A percentile compares a stretch with the other conserved stretches of the same genome.
phyloP scores from a whole-genome alignment of 176 grass and related monocot species.

The Rhynchospora pubera region DNA sequence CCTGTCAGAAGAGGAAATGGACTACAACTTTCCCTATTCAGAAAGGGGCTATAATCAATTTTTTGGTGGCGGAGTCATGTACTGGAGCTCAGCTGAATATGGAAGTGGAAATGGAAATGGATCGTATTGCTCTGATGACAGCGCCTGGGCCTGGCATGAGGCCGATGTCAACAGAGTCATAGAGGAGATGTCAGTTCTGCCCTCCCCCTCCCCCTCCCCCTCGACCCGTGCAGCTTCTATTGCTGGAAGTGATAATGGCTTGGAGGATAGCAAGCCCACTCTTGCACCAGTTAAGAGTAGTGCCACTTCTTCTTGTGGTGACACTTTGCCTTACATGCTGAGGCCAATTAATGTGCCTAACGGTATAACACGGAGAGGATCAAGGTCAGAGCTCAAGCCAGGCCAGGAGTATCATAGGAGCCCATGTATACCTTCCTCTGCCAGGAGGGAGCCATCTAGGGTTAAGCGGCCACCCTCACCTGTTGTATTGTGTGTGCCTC shows the following conservation, averaged over 20 bases:
- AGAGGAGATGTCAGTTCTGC: constrained; percentile 62
- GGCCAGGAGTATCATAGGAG: constrained; percentile 68
- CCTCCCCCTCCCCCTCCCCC: constrained; percentile 26
- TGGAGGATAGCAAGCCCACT: neutral
- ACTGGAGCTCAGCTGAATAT: constrained; percentile 93
- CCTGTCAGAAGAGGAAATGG: constrained; percentile 89
- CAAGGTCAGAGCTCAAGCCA: constrained; percentile 75
- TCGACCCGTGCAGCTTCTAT: constrained; percentile 26
- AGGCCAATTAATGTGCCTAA: constrained; percentile 78
- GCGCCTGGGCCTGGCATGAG: constrained; percentile 96
- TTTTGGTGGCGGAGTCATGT: constrained; percentile 98
- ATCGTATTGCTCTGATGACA: constrained; percentile 73
- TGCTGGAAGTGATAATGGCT: constrained; percentile 39
- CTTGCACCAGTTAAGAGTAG: neutral
- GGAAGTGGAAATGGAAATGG: constrained; percentile 39
- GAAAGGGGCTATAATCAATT: constrained; percentile 87
- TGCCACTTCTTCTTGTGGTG: constrained; percentile 42
- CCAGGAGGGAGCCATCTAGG: constrained; percentile 62
- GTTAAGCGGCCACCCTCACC: constrained; percentile 85
- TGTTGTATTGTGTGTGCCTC: constrained; percentile 87
- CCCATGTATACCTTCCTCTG: constrained; percentile 69
- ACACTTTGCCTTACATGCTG: constrained; percentile 89
- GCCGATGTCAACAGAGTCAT: constrained; percentile 85
- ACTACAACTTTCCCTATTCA: constrained; percentile 38
- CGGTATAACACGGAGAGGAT: constrained; percentile 60